Evolutionary conservation across 1,284 basidiomycete species (phyloP).

Genomic region (Rhodotorula sp.): DNA sequence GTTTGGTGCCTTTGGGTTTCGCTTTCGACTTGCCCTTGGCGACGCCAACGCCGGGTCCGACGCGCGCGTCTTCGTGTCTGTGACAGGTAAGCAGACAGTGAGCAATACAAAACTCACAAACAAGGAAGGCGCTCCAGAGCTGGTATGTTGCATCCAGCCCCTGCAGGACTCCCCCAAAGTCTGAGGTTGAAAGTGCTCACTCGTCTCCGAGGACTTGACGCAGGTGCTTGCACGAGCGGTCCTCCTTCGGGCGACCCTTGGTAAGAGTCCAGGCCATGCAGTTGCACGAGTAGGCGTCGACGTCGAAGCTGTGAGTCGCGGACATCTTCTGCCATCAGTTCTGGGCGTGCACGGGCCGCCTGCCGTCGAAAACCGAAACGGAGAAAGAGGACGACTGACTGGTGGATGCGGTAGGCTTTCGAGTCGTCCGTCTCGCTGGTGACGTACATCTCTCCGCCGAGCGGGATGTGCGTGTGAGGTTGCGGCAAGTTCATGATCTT

Average conservation of each 20-base stretch:
- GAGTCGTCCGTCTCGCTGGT: background rate
- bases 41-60: background rate
- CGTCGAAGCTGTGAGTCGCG: conserved; percentile 40
- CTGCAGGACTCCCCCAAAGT: no score
- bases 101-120: no score
- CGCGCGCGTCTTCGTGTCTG: conserved; percentile 33
- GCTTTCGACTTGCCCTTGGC: background rate
- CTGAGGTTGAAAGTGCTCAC: conserved; percentile 41
- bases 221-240: conserved; percentile 64
- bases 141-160: no score
- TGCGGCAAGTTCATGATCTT: background rate
- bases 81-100: no score
- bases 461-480: background rate
- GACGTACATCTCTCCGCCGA: background rate
- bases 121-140: no score
- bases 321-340: no score
- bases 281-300: conserved; percentile 57
- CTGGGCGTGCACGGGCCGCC: no score
- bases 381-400: background rate
- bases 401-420: conserved; percentile 1
- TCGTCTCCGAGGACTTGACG: conserved; percentile 59
- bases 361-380: background rate
- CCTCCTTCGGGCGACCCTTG: conserved; percentile 53
- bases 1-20: background rate
- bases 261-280: conserved; percentile 54